Evolutionary conservation across 2,329 filamentous ascomycete genomes (phyloP).

Genomic region (Colletotrichum tanaceti): DNA sequence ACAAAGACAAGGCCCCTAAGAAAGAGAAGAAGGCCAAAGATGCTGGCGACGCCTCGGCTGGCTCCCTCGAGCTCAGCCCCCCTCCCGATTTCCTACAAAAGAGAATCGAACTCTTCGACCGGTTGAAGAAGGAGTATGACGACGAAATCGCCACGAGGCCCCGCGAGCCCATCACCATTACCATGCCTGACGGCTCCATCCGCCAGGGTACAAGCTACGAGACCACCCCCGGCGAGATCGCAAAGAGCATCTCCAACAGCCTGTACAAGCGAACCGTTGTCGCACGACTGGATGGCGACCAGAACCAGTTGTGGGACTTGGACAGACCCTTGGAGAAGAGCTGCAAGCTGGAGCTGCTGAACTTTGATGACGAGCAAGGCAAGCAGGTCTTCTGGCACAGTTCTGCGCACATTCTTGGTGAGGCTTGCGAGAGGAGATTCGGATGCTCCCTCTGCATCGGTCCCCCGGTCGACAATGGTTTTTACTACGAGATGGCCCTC

Average conservation of each 20-base stretch:
- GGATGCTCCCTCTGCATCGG: constrained; percentile 94
- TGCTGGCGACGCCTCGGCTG: constrained; percentile 51
- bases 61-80: constrained; percentile 61
- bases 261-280: constrained; percentile 88
- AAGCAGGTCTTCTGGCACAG: constrained; percentile 99
- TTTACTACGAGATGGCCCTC: constrained; percentile 84
- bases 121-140: constrained; percentile 85
- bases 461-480: constrained; percentile 89
- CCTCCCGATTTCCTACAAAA: constrained; percentile 83
- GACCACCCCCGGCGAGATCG: constrained; percentile 85
- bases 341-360: constrained; percentile 85
- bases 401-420: constrained; percentile 90
- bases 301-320: constrained; percentile 86
- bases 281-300: constrained; percentile 80
- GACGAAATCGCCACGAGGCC: constrained; percentile 78
- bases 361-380: constrained; percentile 81
- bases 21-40: constrained; percentile 61
- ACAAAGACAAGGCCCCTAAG: constrained; percentile 60
- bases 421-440: constrained; percentile 90
- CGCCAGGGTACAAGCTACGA: constrained; percentile 87
- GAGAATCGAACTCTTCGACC: constrained; percentile 88
- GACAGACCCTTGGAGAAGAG: constrained; percentile 89
- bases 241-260: constrained; percentile 84
- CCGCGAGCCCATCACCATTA: constrained; percentile 79
- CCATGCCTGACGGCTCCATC: constrained; percentile 77